phyloP scores from a whole-genome alignment of 805 yeast genomes.

The Starmerella vaccinii region DNA sequence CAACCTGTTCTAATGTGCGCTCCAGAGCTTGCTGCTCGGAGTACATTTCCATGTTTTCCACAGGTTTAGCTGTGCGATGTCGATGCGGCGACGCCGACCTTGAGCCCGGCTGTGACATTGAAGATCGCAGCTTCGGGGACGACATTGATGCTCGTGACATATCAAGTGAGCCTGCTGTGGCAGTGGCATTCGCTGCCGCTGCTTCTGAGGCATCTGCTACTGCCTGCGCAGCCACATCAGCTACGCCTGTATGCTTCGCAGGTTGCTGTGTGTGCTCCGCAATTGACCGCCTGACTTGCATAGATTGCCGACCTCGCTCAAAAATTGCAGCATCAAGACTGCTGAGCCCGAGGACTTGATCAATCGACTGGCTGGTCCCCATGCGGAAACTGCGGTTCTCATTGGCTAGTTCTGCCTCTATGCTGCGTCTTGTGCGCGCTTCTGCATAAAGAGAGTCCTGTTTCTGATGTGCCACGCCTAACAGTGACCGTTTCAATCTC shows the following conservation, averaged over 20 bases:
- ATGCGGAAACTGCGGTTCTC: constrained; percentile 9
- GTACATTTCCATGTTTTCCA: constrained; percentile 29
- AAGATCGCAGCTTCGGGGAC: not conserved
- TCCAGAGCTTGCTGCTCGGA: constrained; percentile 74
- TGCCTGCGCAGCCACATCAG: not conserved
- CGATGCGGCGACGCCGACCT: constrained; percentile 3
- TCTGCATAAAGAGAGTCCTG: constrained; percentile 50
- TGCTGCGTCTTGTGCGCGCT: constrained; percentile 53
- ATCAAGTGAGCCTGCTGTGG: not conserved
- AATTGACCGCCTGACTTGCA: constrained; percentile 11
- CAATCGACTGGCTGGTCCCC: constrained; percentile 17
- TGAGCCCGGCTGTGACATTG: not conserved
- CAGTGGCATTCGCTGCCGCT: constrained; percentile 2
- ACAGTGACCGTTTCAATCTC: constrained; percentile 41
- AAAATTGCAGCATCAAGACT: constrained; percentile 20
- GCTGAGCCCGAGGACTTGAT: constrained; percentile 19
- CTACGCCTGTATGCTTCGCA: not conserved
- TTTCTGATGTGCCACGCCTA: constrained; percentile 51
- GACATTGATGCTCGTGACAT: not conserved
- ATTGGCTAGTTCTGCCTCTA: constrained; percentile 48
- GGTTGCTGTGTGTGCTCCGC: not conserved
- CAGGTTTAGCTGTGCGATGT: not conserved
- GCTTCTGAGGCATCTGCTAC: not conserved
- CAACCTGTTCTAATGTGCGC: constrained; percentile 78
- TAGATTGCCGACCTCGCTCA: constrained; percentile 23